Conservation (phyloP, 768 basidiomycete species). For the Hygrocybe punicea region DNA sequence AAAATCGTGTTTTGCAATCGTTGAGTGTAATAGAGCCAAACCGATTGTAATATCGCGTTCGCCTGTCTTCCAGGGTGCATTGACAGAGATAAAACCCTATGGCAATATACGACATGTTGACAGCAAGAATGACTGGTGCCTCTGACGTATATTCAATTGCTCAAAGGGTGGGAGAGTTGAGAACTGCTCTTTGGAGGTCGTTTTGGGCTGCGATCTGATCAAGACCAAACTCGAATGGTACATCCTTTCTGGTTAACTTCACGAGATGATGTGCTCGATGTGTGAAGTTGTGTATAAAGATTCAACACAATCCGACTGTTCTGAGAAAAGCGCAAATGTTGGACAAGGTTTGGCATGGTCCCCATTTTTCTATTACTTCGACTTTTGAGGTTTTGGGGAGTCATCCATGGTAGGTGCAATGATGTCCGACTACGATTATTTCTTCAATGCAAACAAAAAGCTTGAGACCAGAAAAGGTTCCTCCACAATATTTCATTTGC, state of each 20-base stretch:
- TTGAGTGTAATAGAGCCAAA: no score
- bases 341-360: not conserved
- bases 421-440: conserved; percentile 36
- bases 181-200: no score
- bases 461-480: conserved; percentile 39
- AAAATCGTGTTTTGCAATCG: no score
- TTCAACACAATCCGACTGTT: not conserved
- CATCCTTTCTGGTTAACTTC: conserved; percentile 33
- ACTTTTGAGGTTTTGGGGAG: conserved; percentile 20
- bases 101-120: no score
- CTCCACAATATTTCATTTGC: conserved; percentile 25
- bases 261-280: conserved; percentile 32
- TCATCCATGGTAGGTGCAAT: conserved; percentile 33
- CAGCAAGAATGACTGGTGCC: no score
- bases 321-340: no score
- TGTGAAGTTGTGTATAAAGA: conserved; percentile 5
- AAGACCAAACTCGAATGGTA: conserved; percentile 27
- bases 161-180: no score
- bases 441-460: conserved; percentile 25
- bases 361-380: conserved; percentile 25
- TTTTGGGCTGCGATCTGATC: no score
- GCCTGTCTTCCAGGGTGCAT: no score
- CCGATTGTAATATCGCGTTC: no score
- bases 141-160: no score
- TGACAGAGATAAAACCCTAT: no score